These are phyloP conservation scores for Mycena polygramma DNA, from an alignment of 768 basidiomycete species.

Conservation along the genomic window DNA sequence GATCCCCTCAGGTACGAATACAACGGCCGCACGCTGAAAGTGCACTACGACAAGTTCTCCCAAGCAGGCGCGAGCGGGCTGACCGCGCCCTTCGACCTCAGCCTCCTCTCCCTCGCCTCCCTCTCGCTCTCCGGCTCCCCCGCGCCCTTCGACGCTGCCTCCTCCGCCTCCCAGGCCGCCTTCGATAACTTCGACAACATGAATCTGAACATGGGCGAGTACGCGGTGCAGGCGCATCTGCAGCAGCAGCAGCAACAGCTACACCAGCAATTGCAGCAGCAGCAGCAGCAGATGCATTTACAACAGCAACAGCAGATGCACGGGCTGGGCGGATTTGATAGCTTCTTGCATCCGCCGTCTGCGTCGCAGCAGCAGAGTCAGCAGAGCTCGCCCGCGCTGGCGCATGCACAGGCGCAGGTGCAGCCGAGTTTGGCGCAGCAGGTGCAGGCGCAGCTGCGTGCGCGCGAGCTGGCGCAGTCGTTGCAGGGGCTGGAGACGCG, in stretches of 20 bases:
- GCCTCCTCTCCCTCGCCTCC: not conserved
- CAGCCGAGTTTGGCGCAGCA: slow-evolving; percentile 1
- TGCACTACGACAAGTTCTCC: slow-evolving; percentile 90
- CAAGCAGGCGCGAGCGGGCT: slow-evolving; percentile 41
- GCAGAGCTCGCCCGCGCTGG: no score
- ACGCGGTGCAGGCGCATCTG: not conserved
- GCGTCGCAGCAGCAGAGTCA: no score
- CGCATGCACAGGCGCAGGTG: not conserved
- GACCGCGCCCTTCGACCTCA: not conserved
- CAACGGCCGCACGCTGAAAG: slow-evolving; percentile 88
- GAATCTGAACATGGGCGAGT: no score
- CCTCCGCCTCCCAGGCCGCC: not conserved
- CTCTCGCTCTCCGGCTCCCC: not conserved
- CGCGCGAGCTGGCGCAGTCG: not conserved
- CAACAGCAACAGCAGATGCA: slow-evolving; percentile 13
- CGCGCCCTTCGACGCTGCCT: not conserved
- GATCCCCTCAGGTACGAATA: slow-evolving; percentile 79
- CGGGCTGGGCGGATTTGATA: no score
- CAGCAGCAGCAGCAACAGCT: not conserved
- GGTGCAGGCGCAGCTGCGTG: not conserved
- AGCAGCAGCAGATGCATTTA: slow-evolving; percentile 12
- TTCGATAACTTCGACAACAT: no score
- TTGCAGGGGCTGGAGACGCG: not conserved
- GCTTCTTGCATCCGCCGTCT: no score
- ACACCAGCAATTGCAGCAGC: not conserved